These are phyloP conservation scores for Xerocomus spinulosus DNA, from an alignment of 768 basidiomycete species.

Conservation along the genomic window DNA sequence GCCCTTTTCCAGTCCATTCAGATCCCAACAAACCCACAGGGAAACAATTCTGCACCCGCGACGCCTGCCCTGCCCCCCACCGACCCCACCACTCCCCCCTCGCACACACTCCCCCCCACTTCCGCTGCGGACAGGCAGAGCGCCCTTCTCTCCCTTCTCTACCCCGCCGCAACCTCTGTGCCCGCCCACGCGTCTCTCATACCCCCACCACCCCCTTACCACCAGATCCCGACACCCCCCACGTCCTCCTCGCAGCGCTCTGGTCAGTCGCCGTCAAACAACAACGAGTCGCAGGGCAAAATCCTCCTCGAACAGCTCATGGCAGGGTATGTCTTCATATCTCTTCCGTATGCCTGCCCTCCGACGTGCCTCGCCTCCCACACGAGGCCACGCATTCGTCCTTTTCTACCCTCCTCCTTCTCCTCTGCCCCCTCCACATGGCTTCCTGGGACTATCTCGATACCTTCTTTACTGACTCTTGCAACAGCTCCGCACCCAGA, in stretches of 20 bases:
- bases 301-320: constrained; percentile 76
- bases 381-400: constrained; percentile 22
- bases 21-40: constrained; percentile 14
- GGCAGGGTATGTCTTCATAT: constrained; percentile 56
- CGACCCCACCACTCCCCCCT: constrained; percentile 35
- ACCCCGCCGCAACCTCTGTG: constrained; percentile 42
- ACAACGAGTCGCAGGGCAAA: constrained; percentile 65
- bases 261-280: constrained; percentile 49
- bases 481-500: constrained; percentile 42
- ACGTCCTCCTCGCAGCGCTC: constrained; percentile 52
- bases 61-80: constrained; percentile 40
- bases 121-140: constrained; percentile 65
- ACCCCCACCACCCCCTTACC: constrained; percentile 17
- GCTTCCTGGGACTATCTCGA: constrained; percentile 33
- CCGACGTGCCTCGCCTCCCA: constrained; percentile 21
- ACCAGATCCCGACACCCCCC: constrained; percentile 70
- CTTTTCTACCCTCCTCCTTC: constrained; percentile 20
- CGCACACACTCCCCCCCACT: constrained; percentile 29
- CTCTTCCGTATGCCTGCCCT: constrained; percentile 7
- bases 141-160: constrained; percentile 67
- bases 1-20: constrained; percentile 49
- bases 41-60: constrained; percentile 40
- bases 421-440: constrained; percentile 21
- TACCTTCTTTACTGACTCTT: constrained; percentile 26
- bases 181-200: constrained; percentile 17